phyloP scores from a whole-genome alignment of 2,329 filamentous ascomycete species.

The Alternaria ventricosa region DNA sequence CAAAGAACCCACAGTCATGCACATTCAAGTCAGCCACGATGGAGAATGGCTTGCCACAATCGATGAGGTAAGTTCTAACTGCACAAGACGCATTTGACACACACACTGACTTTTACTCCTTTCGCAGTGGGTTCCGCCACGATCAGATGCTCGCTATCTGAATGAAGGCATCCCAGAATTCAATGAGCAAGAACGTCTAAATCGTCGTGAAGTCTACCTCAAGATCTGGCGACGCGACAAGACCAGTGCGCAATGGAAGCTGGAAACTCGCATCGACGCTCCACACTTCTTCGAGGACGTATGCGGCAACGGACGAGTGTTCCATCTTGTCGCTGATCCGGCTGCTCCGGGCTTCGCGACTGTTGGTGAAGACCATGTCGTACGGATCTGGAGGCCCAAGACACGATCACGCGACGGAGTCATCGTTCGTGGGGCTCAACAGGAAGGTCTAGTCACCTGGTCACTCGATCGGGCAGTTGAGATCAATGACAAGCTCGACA shows the following conservation, averaged over 20 bases:
- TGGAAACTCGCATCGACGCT: slow-evolving; percentile 82
- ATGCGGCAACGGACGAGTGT: slow-evolving; percentile 62
- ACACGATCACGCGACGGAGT: slow-evolving; percentile 72
- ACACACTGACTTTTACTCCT: background rate
- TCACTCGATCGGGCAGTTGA: slow-evolving; percentile 66
- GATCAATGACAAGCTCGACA: slow-evolving; percentile 48
- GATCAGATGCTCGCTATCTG: slow-evolving; percentile 69
- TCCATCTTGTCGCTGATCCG: slow-evolving; percentile 77
- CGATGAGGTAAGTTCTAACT: slow-evolving; percentile 63
- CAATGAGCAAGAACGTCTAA: slow-evolving; percentile 52
- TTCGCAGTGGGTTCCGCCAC: slow-evolving; percentile 73
- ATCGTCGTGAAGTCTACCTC: slow-evolving; percentile 75
- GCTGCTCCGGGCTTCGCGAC: slow-evolving; percentile 77
- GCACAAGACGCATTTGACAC: background rate
- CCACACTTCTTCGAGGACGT: slow-evolving; percentile 69
- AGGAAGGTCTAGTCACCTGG: slow-evolving; percentile 74
- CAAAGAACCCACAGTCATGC: slow-evolving; percentile 77
- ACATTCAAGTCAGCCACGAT: slow-evolving; percentile 77
- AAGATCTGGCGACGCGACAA: slow-evolving; percentile 85
- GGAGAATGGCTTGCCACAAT: slow-evolving; percentile 90
- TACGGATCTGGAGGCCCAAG: slow-evolving; percentile 83
- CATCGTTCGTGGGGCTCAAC: slow-evolving; percentile 60
- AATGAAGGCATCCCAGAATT: slow-evolving; percentile 50
- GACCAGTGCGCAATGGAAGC: slow-evolving; percentile 66
- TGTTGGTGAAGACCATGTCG: slow-evolving; percentile 77